Evolutionary conservation across 176 grass and related monocot genomes (phyloP).

Genomic region (Hordeum vulgare): MorexV3_pseudomolecules_assembly NC_058522.1:398032317-398032816

Average conservation of each 20-base stretch:
- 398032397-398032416: conserved; percentile 67
- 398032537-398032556: conserved; percentile 69
- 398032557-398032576: conserved; percentile 43
- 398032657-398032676: conserved; percentile 91
- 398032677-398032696: conserved; percentile 67
- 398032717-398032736: conserved; percentile 70
- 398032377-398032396: conserved; percentile 94
- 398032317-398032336: neutral
- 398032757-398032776: conserved; percentile 61
- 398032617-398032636: neutral
- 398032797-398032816: conserved; percentile 62
- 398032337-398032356: conserved; percentile 7
- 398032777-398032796: conserved; percentile 72
- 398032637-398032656: conserved; percentile 69
- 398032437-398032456: conserved; percentile 70
- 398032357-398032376: conserved; percentile 28
- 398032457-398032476: conserved; percentile 80
- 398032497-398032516: conserved; percentile 83
- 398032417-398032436: conserved; percentile 68
- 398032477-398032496: conserved; percentile 82
- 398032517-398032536: conserved; percentile 85
- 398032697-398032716: conserved; percentile 71
- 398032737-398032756: conserved; percentile 76
- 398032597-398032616: neutral
- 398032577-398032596: conserved; percentile 24